Evolutionary conservation across 2,329 filamentous ascomycete species (phyloP).

Genomic region (Penicillium sp.): DNA sequence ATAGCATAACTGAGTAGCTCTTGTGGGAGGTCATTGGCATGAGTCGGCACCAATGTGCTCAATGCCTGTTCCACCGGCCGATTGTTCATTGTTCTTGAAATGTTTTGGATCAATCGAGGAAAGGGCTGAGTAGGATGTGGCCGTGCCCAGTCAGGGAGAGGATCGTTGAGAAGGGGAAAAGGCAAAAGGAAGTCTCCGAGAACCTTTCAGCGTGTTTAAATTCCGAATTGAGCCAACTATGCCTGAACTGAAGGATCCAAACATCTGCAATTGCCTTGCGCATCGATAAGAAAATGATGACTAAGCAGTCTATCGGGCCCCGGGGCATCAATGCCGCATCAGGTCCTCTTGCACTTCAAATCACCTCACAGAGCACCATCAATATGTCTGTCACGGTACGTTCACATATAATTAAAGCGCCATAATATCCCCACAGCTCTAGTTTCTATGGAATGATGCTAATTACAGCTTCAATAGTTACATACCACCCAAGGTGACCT

Average conservation of each 20-base stretch:
- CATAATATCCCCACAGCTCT: background rate
- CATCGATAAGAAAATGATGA: constrained; percentile 11
- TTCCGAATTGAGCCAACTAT: background rate
- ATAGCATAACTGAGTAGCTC: constrained; percentile 63
- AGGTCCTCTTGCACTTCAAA: constrained; percentile 1
- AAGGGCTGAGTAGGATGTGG: background rate
- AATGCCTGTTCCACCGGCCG: constrained; percentile 65
- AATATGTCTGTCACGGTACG: constrained; percentile 31
- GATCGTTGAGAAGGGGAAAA: too few species aligned
- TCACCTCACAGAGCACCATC: background rate
- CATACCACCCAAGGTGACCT: constrained; percentile 84
- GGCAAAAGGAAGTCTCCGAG: background rate
- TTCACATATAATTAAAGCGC: background rate
- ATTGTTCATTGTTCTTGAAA: constrained; percentile 51
- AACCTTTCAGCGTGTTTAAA: background rate
- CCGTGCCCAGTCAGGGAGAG: background rate
- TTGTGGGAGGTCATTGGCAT: constrained; percentile 57
- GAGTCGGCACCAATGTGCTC: constrained; percentile 63
- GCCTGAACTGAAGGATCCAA: constrained; percentile 3
- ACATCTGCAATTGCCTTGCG: constrained; percentile 2
- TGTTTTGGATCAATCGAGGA: background rate
- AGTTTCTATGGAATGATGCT: background rate
- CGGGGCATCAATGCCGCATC: background rate
- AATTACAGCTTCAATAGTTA: constrained; percentile 39
- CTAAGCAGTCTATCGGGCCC: constrained; percentile 11